phyloP scores from a whole-genome alignment of 2,329 filamentous ascomycete genomes.

The Phoma herbarum region DNA sequence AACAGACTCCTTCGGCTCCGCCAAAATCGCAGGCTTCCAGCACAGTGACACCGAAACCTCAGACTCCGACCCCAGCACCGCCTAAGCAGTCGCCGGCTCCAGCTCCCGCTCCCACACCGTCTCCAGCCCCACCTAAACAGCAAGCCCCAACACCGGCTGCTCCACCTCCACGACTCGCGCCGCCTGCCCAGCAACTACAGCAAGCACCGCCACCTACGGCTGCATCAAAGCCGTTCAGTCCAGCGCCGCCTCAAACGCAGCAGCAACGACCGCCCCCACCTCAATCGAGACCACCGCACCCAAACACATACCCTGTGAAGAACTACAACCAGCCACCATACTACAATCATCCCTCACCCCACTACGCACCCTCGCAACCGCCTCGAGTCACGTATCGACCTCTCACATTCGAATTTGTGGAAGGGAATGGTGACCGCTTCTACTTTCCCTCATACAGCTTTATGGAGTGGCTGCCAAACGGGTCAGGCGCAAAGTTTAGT shows the following conservation, averaged over 20 bases:
- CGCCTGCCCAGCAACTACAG: conserved; percentile 15
- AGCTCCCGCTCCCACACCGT: conserved; percentile 25
- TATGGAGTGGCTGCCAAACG: conserved; percentile 70
- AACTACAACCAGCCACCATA: conserved; percentile 33
- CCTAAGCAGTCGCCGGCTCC: conserved; percentile 19
- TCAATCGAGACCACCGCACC: conserved; percentile 28
- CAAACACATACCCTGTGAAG: conserved; percentile 30
- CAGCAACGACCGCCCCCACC: conserved; percentile 31
- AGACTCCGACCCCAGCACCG: conserved; percentile 22
- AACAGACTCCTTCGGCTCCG: conserved; percentile 17
- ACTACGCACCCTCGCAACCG: conserved; percentile 50
- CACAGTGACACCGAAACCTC: conserved; percentile 26
- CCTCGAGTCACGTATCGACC: conserved; percentile 55
- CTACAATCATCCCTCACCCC: conserved; percentile 36
- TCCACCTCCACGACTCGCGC: conserved; percentile 22
- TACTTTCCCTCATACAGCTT: conserved; percentile 82
- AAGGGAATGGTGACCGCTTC: conserved; percentile 73
- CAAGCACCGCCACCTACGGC: conserved; percentile 15
- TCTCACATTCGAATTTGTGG: conserved; percentile 51
- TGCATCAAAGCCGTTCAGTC: conserved; percentile 31
- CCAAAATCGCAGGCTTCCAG: conserved; percentile 9
- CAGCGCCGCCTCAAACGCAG: conserved; percentile 24
- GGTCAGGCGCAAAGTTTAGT: conserved; percentile 73
- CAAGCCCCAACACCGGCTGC: conserved; percentile 16
- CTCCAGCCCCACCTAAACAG: conserved; percentile 19